Evolutionary conservation across 305 asterid genomes (phyloP).

Genomic region (Galium porrigens): DNA sequence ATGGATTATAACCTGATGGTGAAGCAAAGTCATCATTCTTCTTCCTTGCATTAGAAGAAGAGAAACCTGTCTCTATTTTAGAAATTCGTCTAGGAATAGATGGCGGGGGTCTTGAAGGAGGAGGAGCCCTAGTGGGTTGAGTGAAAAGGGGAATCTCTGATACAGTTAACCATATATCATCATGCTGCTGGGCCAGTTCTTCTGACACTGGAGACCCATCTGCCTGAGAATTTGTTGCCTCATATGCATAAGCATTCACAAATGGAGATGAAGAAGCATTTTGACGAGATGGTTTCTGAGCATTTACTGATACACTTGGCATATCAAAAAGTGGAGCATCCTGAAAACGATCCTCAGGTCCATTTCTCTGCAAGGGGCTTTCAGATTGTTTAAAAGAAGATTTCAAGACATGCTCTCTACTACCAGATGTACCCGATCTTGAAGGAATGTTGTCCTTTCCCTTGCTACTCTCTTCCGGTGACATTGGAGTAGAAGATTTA

Average conservation of each 20-base stretch:
- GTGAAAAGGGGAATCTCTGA: conserved; percentile 87
- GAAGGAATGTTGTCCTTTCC: conserved; percentile 45
- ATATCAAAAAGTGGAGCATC: conserved; percentile 60
- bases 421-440: conserved; percentile 28
- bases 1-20: conserved; percentile 34
- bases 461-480: conserved; percentile 40
- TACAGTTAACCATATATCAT: conserved; percentile 73
- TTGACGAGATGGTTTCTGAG: conserved; percentile 39
- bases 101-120: conserved; percentile 98
- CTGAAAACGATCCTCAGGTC: conserved; percentile 37
- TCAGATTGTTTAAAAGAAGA: conserved; percentile 43
- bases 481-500: conserved; percentile 40
- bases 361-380: conserved; percentile 36
- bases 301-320: conserved; percentile 45
- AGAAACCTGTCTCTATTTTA: conserved; percentile 36
- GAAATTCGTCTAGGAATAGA: conserved; percentile 56
- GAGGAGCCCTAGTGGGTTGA: conserved; percentile 77
- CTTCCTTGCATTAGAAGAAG: conserved; percentile 43
- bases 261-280: conserved; percentile 45
- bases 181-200: conserved; percentile 39
- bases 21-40: conserved; percentile 45
- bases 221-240: conserved; percentile 31
- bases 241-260: conserved; percentile 19
- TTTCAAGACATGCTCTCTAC: conserved; percentile 35
- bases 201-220: conserved; percentile 43